Percentiles rank a stretch among this genome's conserved stretches.
Evolutionary conservation across 179 eudicot species (phyloP).

Genomic region (Nepenthes alata): DNA sequence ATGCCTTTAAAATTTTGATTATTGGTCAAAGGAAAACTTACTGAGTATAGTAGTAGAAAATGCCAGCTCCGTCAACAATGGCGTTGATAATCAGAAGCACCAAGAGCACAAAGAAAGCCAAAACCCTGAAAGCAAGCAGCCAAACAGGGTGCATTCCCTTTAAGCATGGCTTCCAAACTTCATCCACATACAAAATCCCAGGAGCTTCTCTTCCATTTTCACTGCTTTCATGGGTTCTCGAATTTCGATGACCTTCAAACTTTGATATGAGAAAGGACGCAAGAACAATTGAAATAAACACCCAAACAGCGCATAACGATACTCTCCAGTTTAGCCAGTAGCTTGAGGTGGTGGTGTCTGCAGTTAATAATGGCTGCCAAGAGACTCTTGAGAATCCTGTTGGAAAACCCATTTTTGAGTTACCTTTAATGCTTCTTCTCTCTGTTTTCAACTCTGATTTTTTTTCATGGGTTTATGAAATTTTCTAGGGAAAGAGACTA

Average conservation of each 20-base stretch:
- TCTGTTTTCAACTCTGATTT: background rate
- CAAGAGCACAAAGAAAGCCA: conserved; percentile 53
- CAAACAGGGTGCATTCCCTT: conserved; percentile 71
- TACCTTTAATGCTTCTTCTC: background rate
- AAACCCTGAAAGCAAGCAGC: conserved; percentile 49
- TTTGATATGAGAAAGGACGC: conserved; percentile 42
- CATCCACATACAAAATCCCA: conserved; percentile 54
- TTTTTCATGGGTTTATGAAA: conserved; percentile 2
- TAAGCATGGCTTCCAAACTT: conserved; percentile 72
- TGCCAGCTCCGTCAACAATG: conserved; percentile 37
- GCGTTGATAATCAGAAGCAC: conserved; percentile 43
- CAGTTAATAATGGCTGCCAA: conserved; percentile 39
- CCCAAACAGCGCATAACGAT: conserved; percentile 36
- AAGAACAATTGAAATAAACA: conserved; percentile 35
- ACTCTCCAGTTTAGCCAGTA: conserved; percentile 92
- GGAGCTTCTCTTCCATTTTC: conserved; percentile 13
- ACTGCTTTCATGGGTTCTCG: conserved; percentile 6
- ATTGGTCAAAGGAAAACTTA: conserved; percentile 17
- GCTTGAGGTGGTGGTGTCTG: conserved; percentile 38
- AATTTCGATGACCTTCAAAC: conserved; percentile 41
- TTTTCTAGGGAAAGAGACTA: background rate
- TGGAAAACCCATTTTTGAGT: conserved; percentile 27
- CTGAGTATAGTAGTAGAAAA: conserved; percentile 68
- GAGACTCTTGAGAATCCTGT: conserved; percentile 31
- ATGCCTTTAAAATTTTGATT: background rate